A percentile compares a stretch with the other conserved stretches of the same genome.
These are phyloP conservation scores for Boletus reticulatus DNA, from an alignment of 768 basidiomycete species.

Conservation along the genomic window DNA sequence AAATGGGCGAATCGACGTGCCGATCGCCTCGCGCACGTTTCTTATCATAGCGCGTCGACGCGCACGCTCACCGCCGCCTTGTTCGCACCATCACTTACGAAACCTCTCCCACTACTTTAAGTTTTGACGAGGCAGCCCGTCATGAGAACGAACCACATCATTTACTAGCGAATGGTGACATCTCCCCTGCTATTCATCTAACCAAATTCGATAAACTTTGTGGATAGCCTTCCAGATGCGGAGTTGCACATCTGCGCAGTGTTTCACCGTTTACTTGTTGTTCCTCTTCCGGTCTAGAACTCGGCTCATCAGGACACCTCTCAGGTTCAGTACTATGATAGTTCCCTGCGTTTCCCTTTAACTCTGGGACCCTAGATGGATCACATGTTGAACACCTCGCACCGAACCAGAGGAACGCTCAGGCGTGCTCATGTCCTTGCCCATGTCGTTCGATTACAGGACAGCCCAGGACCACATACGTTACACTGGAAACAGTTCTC, in stretches of 20 bases:
- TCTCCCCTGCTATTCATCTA: slow-evolving; percentile 14
- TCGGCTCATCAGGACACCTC: neutral
- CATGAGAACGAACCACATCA: slow-evolving; percentile 21
- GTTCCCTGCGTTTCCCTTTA: neutral
- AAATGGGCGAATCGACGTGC: neutral
- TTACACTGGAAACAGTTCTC: slow-evolving; percentile 6
- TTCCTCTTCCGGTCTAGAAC: neutral
- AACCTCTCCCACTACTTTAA: slow-evolving; percentile 15
- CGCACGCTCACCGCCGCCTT: neutral
- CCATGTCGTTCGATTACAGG: slow-evolving; percentile 6
- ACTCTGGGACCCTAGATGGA: slow-evolving; percentile 1
- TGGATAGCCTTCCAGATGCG: neutral
- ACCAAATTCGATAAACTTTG: slow-evolving; percentile 16
- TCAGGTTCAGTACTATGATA: neutral
- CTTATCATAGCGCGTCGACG: neutral
- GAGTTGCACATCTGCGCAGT: slow-evolving; percentile 3
- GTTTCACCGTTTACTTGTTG: neutral
- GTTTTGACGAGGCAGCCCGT: slow-evolving; percentile 12
- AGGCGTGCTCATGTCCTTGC: neutral
- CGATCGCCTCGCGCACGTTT: neutral
- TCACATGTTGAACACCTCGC: slow-evolving; percentile 3
- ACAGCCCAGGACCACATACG: neutral
- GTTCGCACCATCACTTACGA: slow-evolving; percentile 17
- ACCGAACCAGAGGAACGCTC: neutral
- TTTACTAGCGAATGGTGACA: neutral